A percentile compares a stretch with the other conserved stretches of the same genome.
These are phyloP conservation scores for Cryptosporidium parvum DNA, from an alignment of 169 alveolate genomes.

Conservation along the genomic window DNA sequence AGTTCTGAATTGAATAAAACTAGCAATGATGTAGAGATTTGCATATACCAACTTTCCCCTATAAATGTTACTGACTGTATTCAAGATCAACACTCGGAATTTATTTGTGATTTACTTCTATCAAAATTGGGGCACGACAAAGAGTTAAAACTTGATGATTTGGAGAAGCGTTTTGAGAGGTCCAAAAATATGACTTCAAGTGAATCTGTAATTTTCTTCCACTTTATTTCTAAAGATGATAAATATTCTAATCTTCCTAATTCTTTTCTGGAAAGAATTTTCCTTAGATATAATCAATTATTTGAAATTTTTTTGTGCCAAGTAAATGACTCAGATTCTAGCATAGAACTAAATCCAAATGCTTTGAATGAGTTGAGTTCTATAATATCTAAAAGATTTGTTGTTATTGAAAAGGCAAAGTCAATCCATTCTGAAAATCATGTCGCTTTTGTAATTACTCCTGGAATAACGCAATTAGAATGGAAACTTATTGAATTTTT, in stretches of 20 bases:
- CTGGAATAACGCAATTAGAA: slow-evolving; percentile 23
- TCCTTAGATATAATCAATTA: slow-evolving; percentile 31
- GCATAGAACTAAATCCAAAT: background rate
- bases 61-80: background rate
- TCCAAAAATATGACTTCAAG: background rate
- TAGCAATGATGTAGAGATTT: background rate
- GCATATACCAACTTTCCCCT: background rate
- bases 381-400: slow-evolving; percentile 39
- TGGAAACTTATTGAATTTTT: slow-evolving; percentile 33
- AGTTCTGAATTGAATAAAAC: background rate
- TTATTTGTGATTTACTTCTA: slow-evolving; percentile 4
- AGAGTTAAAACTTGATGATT: background rate
- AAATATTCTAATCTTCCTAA: background rate
- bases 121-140: background rate
- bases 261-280: slow-evolving; percentile 33
- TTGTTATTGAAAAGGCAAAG: slow-evolving; percentile 36
- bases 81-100: background rate
- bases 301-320: background rate
- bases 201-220: slow-evolving; percentile 9
- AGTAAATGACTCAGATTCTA: background rate
- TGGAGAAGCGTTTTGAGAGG: background rate
- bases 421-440: slow-evolving; percentile 7
- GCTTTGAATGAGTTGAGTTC: background rate
- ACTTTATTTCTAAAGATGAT: slow-evolving; percentile 1
- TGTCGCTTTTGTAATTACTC: slow-evolving; percentile 48